Percentiles rank a stretch among this genome's conserved stretches.
Conservation (phyloP, 2,329 filamentous ascomycete genomes). For the Talaromyces sp. region DNA sequence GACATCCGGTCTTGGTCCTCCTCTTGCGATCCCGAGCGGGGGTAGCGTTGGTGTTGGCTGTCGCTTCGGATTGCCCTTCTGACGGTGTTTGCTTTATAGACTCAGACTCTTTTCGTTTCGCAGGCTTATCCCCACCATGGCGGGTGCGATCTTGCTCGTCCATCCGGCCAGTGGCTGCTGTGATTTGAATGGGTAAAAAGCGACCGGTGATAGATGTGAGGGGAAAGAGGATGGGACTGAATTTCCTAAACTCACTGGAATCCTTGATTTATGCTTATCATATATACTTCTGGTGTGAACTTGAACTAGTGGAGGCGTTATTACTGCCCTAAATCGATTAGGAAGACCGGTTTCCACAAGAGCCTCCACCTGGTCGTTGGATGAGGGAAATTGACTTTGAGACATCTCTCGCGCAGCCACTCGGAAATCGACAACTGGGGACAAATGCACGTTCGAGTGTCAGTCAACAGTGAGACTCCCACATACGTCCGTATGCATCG, state of each 20-base stretch:
- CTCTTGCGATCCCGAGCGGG: conserved; percentile 50
- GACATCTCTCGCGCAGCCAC: conserved; percentile 2
- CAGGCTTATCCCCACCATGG: neutral
- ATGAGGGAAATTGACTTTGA: neutral
- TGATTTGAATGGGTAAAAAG: neutral
- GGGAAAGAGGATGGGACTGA: neutral
- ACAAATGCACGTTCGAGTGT: conserved; percentile 7
- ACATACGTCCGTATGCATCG: neutral
- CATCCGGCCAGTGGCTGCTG: conserved; percentile 8
- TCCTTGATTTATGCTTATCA: conserved; percentile 4
- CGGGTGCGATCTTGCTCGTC: conserved; percentile 1
- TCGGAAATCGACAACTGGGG: conserved; percentile 5
- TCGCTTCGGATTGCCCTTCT: conserved; percentile 13
- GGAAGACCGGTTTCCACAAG: neutral
- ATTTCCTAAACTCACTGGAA: neutral
- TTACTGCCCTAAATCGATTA: neutral
- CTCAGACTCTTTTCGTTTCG: neutral
- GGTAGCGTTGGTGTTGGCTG: conserved; percentile 23
- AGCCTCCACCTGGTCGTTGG: conserved; percentile 7
- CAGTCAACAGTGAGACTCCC: neutral
- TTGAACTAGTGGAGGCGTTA: conserved; percentile 5
- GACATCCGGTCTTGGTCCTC: conserved; percentile 86
- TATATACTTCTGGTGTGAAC: neutral
- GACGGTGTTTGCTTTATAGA: neutral
- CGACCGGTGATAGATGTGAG: neutral